A percentile compares a stretch with the other conserved stretches of the same genome.
Evolutionary conservation across 2,329 filamentous ascomycete species (phyloP).

Genomic region (Colletotrichum caudatum): DNA sequence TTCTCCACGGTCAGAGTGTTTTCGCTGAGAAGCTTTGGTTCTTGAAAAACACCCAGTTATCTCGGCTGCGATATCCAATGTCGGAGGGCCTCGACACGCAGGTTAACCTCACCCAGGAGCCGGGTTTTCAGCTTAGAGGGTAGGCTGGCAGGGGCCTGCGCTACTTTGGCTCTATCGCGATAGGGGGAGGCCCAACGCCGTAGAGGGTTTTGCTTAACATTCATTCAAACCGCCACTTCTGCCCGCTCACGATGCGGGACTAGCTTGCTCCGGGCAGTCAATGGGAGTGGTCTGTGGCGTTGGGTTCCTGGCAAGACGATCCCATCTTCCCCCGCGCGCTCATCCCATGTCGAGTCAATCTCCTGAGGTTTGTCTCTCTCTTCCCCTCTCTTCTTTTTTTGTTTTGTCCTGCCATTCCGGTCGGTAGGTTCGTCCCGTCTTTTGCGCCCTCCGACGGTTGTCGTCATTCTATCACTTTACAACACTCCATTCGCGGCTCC

Average conservation of each 20-base stretch:
- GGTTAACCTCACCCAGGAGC: background rate
- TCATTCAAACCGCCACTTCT: slow-evolving; percentile 20
- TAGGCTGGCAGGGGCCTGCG: slow-evolving; percentile 16
- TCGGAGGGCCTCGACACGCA: background rate
- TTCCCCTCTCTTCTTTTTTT: slow-evolving; percentile 5
- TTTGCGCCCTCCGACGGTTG: background rate
- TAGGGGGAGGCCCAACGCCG: slow-evolving; percentile 11
- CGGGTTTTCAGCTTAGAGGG: background rate
- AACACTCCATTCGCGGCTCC: background rate
- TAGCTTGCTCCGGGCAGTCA: background rate
- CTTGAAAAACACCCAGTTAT: too few species aligned
- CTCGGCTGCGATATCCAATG: background rate
- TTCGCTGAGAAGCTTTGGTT: too few species aligned
- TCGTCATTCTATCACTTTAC: slow-evolving; percentile 15
- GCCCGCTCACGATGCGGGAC: slow-evolving; percentile 4
- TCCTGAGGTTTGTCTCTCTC: background rate
- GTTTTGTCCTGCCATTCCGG: background rate
- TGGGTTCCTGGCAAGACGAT: background rate
- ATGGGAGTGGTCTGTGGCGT: slow-evolving; percentile 13
- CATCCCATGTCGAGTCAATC: background rate
- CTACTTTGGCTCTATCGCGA: slow-evolving; percentile 27
- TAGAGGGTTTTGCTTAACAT: slow-evolving; percentile 20
- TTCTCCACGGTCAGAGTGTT: background rate
- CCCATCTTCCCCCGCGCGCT: slow-evolving; percentile 9
- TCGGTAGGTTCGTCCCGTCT: slow-evolving; percentile 4